Conservation (phyloP, 2,329 filamentous ascomycete species). For the Pseudomassariella vexata region DNA sequence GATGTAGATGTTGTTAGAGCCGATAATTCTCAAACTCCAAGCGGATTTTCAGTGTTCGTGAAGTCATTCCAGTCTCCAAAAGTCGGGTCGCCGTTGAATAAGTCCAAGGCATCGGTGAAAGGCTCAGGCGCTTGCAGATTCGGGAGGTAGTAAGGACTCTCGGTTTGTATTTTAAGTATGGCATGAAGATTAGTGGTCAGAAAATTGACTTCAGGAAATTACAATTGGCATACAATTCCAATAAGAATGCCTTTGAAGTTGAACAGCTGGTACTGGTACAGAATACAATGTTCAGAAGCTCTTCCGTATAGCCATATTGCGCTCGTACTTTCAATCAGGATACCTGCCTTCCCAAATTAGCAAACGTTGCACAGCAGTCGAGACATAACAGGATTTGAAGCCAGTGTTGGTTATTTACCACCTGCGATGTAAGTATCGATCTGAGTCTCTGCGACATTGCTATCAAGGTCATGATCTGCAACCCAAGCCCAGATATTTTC, state of each 20-base stretch:
- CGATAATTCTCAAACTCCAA: too few species aligned
- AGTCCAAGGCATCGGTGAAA: not conserved
- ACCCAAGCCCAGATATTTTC: constrained; percentile 60
- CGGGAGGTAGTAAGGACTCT: constrained; percentile 33
- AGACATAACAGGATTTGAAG: too few species aligned
- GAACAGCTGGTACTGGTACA: constrained; percentile 46
- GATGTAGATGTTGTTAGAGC: too few species aligned
- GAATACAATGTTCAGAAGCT: constrained; percentile 42
- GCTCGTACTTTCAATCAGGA: constrained; percentile 1
- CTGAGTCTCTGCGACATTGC: constrained; percentile 34
- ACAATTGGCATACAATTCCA: too few species aligned
- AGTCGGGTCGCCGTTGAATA: not conserved
- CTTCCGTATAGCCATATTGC: constrained; percentile 32
- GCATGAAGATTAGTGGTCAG: too few species aligned
- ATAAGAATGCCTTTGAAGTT: constrained; percentile 41
- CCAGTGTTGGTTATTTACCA: too few species aligned
- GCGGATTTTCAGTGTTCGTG: too few species aligned
- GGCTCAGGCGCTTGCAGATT: not conserved
- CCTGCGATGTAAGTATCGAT: constrained; percentile 24
- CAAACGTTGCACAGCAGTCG: too few species aligned
- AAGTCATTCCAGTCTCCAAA: too few species aligned
- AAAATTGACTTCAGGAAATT: too few species aligned
- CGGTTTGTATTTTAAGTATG: constrained; percentile 37
- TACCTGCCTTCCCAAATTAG: too few species aligned
- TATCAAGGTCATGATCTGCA: constrained; percentile 51